phyloP scores from a whole-genome alignment of 345 rosid genomes.

The Rhizophora mangle region DNA sequence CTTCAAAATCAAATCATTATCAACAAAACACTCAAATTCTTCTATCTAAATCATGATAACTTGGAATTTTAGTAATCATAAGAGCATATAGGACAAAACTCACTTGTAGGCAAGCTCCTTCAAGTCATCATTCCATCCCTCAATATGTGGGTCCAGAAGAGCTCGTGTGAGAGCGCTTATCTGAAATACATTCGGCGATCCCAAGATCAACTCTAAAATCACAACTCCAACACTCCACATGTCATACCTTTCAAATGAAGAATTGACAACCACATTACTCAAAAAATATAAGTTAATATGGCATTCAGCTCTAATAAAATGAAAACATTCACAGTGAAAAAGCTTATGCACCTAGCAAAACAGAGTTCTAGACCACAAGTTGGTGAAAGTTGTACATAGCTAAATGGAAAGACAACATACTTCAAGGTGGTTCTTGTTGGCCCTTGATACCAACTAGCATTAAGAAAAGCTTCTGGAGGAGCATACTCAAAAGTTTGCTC shows the following conservation, averaged over 20 bases:
- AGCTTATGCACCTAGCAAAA: neutral
- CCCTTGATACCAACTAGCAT: conserved; percentile 78
- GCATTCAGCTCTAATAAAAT: conserved; percentile 6
- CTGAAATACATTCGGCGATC: conserved; percentile 85
- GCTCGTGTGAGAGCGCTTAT: conserved; percentile 60
- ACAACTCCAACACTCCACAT: conserved; percentile 99
- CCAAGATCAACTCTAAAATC: conserved; percentile 84
- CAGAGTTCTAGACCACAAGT: neutral
- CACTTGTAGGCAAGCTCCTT: conserved; percentile 93
- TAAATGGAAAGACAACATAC: conserved; percentile 39
- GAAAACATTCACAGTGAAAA: neutral
- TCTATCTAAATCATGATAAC: neutral
- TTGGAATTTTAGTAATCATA: neutral
- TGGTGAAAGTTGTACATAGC: neutral
- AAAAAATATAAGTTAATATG: conserved; percentile 1
- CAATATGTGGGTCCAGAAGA: conserved; percentile 77
- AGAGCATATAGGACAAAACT: conserved; percentile 20
- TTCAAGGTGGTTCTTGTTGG: conserved; percentile 47
- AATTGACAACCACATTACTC: conserved; percentile 2
- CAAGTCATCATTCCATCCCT: conserved; percentile 76
- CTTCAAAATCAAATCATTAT: neutral
- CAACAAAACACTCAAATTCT: conserved; percentile 1
- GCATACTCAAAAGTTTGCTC: conserved; percentile 84
- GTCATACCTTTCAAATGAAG: conserved; percentile 57
- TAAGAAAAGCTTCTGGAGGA: conserved; percentile 86